These are phyloP conservation scores for Beverwykella pulmonaria DNA, from an alignment of 495 filamentous ascomycete genomes.

Conservation along the genomic window DNA sequence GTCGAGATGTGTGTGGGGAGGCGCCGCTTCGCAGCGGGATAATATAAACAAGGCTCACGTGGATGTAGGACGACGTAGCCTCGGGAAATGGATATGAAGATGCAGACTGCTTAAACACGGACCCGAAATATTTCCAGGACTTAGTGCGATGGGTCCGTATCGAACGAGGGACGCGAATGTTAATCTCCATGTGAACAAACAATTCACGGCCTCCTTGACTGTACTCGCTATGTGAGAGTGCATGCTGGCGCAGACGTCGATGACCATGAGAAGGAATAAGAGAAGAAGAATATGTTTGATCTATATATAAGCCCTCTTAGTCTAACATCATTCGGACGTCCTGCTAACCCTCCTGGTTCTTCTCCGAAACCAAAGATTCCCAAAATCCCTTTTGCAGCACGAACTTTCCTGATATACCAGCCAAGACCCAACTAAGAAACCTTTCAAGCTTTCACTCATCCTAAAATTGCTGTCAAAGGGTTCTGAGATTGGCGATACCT, in stretches of 20 bases:
- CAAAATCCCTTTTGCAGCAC: neutral
- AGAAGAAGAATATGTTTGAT: too few species aligned
- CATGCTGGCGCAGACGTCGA: neutral
- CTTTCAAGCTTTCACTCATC: neutral
- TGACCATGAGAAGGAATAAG: neutral
- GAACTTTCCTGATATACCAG: neutral
- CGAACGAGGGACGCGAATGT: too few species aligned
- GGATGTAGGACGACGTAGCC: neutral
- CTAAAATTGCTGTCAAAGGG: neutral
- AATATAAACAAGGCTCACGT: neutral
- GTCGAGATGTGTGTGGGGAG: neutral
- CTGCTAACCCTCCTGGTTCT: neutral
- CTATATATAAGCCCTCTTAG: too few species aligned
- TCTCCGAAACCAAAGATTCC: neutral
- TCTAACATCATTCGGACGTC: too few species aligned
- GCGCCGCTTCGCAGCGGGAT: neutral
- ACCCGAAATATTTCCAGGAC: neutral
- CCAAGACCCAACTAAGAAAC: neutral
- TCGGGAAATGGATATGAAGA: neutral
- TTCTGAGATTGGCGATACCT: constrained; percentile 6
- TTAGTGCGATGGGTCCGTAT: neutral
- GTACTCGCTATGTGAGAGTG: neutral
- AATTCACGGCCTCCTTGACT: neutral
- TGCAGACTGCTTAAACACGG: neutral
- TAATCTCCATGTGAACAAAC: neutral